Conservation (phyloP, 768 basidiomycete genomes). For the Fomitopsis serialis region DNA sequence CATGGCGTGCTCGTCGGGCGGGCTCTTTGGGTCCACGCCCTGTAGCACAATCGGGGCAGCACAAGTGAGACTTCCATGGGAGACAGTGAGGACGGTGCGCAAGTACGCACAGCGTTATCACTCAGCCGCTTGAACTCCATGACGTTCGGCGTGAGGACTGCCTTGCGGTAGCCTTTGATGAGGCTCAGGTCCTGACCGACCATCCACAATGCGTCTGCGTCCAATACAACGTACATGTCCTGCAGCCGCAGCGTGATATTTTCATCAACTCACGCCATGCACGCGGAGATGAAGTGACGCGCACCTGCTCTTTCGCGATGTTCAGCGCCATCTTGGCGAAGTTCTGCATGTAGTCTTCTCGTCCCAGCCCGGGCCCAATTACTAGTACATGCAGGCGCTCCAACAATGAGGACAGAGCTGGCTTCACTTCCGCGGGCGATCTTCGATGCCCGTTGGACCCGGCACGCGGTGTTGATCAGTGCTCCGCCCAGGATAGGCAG, state of each 20-base stretch:
- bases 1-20: constrained; percentile 53
- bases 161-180: constrained; percentile 80
- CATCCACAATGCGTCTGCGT: constrained; percentile 89
- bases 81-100: background rate
- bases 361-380: constrained; percentile 91
- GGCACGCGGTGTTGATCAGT: constrained; percentile 1
- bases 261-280: background rate
- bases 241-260: constrained; percentile 27
- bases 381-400: constrained; percentile 88
- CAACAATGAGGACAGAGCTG: constrained; percentile 61
- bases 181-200: constrained; percentile 68
- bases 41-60: constrained; percentile 5
- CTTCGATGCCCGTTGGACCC: constrained; percentile 26
- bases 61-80: background rate
- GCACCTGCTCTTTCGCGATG: constrained; percentile 51
- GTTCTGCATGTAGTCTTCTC: constrained; percentile 84
- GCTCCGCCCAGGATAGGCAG: background rate
- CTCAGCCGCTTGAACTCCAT: constrained; percentile 87
- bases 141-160: constrained; percentile 91
- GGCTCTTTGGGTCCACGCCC: constrained; percentile 49
- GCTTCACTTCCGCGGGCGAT: constrained; percentile 39
- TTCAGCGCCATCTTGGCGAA: constrained; percentile 73
- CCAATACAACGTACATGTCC: constrained; percentile 88
- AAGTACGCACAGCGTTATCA: constrained; percentile 56
- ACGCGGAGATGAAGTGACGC: background rate